These are phyloP conservation scores for Penicillium griseofulvum DNA, from an alignment of 2,329 filamentous ascomycete genomes.

Conservation along the genomic window DNA sequence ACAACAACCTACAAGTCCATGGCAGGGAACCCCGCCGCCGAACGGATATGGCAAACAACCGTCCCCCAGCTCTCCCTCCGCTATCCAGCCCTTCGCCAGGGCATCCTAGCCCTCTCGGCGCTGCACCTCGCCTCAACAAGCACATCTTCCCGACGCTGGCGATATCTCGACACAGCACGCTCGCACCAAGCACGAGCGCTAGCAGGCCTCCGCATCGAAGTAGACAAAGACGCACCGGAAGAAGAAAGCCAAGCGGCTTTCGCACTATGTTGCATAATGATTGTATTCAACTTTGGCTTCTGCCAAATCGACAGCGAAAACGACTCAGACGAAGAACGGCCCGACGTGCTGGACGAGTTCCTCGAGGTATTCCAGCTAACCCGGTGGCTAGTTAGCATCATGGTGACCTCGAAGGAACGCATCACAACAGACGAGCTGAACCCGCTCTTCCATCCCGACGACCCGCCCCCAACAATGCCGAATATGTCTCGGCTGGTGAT, in stretches of 20 bases:
- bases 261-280: conserved; percentile 34
- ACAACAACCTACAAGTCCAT: conserved; percentile 35
- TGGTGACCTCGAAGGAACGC: conserved; percentile 24
- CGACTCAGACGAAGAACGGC: conserved; percentile 4
- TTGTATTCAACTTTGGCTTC: conserved; percentile 36
- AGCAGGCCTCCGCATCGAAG: conserved; percentile 21
- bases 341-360: conserved; percentile 30
- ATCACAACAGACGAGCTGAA: conserved; percentile 28
- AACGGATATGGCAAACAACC: conserved; percentile 32
- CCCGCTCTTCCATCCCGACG: conserved; percentile 25
- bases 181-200: conserved; percentile 28
- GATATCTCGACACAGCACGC: conserved; percentile 30
- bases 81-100: conserved; percentile 33
- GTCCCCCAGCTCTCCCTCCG: conserved; percentile 32
- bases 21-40: conserved; percentile 23
- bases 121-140: conserved; percentile 29
- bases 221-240: conserved; percentile 19
- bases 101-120: conserved; percentile 36
- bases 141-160: conserved; percentile 15
- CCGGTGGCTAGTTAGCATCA: conserved; percentile 29
- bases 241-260: conserved; percentile 38
- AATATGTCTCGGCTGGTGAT: conserved; percentile 34
- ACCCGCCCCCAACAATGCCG: conserved; percentile 32
- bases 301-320: conserved; percentile 19
- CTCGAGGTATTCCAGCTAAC: conserved; percentile 31